Conservation (phyloP, 805 yeast genomes). For the Candida nemodendra region DNA sequence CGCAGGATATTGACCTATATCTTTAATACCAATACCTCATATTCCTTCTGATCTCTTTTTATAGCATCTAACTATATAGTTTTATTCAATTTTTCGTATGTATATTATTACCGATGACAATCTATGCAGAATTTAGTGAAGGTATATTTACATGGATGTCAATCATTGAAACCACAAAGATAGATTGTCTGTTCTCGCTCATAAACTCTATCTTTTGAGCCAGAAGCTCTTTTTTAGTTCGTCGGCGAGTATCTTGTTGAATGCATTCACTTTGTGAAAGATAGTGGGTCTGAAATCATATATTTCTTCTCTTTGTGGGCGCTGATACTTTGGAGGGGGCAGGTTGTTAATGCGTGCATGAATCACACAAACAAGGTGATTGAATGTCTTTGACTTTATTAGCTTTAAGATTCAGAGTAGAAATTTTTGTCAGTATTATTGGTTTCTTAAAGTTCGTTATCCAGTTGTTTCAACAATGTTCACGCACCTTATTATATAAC, state of each 20-base stretch:
- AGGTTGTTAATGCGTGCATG: constrained; percentile 66
- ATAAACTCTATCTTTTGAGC: constrained; percentile 35
- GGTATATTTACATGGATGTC: too few relatives aligned
- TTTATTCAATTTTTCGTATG: too few relatives aligned
- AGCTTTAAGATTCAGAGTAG: constrained; percentile 30
- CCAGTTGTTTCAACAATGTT: neutral
- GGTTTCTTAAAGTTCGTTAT: neutral
- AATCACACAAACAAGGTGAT: constrained; percentile 58
- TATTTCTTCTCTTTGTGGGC: constrained; percentile 8
- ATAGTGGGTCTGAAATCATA: constrained; percentile 44
- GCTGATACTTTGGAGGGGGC: constrained; percentile 42
- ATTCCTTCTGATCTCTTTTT: too few relatives aligned
- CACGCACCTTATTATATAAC: constrained; percentile 34
- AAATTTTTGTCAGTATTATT: neutral
- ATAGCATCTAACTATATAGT: too few relatives aligned
- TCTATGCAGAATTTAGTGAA: too few relatives aligned
- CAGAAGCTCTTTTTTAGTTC: constrained; percentile 59
- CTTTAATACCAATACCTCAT: too few relatives aligned
- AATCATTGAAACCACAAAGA: too few relatives aligned
- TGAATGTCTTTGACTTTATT: constrained; percentile 57
- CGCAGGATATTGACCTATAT: too few relatives aligned
- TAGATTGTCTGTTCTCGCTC: too few relatives aligned
- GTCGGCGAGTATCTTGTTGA: constrained; percentile 53
- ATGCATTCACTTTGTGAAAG: constrained; percentile 60
- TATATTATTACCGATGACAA: too few relatives aligned